Evolutionary conservation across 139 green algal genomes (phyloP).

Genomic region (Pseudopediastrum boryanum): DNA sequence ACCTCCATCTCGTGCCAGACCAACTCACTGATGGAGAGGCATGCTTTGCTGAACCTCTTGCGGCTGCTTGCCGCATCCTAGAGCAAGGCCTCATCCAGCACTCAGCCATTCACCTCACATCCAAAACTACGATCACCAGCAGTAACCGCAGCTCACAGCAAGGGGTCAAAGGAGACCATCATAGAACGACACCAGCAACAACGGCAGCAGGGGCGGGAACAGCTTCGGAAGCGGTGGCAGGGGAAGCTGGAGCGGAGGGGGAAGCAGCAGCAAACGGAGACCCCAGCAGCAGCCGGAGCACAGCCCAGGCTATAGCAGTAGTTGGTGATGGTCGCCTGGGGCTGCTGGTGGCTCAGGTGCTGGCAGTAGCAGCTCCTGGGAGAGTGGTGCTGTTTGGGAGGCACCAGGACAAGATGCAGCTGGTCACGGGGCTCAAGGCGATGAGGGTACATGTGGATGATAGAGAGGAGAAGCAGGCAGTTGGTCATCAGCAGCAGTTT

Average conservation of each 20-base stretch:
- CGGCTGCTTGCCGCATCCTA: slow-evolving; percentile 70
- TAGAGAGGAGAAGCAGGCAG: slow-evolving; percentile 5
- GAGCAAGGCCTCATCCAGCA: slow-evolving; percentile 66
- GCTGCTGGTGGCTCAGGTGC: slow-evolving; percentile 59
- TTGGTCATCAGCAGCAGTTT: slow-evolving; percentile 42
- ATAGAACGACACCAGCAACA: too few species aligned
- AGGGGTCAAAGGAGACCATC: too few species aligned
- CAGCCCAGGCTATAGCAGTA: too few species aligned
- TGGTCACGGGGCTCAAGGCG: slow-evolving; percentile 48
- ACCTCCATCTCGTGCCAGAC: slow-evolving; percentile 70
- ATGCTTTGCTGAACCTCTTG: slow-evolving; percentile 75
- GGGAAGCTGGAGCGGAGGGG: too few species aligned
- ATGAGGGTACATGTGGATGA: not conserved
- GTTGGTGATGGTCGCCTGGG: slow-evolving; percentile 77
- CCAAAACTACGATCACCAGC: not conserved
- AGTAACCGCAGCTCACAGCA: not conserved
- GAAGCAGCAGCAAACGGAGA: too few species aligned
- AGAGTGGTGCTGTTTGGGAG: slow-evolving; percentile 59
- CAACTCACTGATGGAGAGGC: slow-evolving; percentile 62
- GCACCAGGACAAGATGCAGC: slow-evolving; percentile 66
- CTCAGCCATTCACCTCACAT: too few species aligned
- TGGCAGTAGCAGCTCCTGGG: slow-evolving; percentile 33
- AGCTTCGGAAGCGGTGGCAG: too few species aligned
- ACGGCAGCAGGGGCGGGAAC: too few species aligned
- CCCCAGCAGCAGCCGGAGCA: too few species aligned